phyloP scores from a whole-genome alignment of 345 rosid genomes.

The Populus pruinosa region DNA sequence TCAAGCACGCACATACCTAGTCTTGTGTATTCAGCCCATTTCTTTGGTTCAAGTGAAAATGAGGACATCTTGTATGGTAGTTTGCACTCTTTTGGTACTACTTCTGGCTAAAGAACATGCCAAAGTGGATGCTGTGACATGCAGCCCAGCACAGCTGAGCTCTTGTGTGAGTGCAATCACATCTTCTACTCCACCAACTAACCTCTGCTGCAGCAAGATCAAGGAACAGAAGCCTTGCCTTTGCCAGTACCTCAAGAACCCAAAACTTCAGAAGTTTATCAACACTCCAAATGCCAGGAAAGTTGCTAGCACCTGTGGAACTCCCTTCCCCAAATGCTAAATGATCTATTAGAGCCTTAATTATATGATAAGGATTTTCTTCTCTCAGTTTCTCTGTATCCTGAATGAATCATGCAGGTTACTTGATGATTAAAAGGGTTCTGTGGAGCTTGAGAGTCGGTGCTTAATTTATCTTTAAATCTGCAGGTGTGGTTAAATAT shows the following conservation, averaged over 20 bases:
- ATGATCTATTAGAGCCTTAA: background rate
- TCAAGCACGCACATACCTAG: background rate
- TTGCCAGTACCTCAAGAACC: constrained; percentile 79
- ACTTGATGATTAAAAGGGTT: background rate
- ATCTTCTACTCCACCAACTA: constrained; percentile 60
- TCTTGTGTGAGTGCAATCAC: constrained; percentile 77
- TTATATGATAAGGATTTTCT: background rate
- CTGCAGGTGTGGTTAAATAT: constrained; percentile 11
- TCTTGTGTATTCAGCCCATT: background rate
- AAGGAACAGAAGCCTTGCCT: constrained; percentile 87
- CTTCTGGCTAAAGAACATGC: constrained; percentile 39
- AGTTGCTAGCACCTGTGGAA: constrained; percentile 77
- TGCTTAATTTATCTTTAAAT: constrained; percentile 1
- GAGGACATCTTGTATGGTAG: constrained; percentile 42
- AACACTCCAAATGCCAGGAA: constrained; percentile 86
- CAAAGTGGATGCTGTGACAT: constrained; percentile 49
- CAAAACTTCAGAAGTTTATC: constrained; percentile 57
- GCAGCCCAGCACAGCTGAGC: constrained; percentile 76
- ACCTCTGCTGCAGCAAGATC: constrained; percentile 69
- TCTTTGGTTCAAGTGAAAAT: constrained; percentile 12
- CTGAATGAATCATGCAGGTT: background rate
- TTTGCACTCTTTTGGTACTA: constrained; percentile 42
- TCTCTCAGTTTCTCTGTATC: background rate
- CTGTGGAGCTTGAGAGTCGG: background rate
- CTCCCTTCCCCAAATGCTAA: constrained; percentile 86